Percentiles rank a stretch among this genome's conserved stretches.
Conservation (phyloP, 148 eudicot genomes). For the Diospyros kaki region DNA sequence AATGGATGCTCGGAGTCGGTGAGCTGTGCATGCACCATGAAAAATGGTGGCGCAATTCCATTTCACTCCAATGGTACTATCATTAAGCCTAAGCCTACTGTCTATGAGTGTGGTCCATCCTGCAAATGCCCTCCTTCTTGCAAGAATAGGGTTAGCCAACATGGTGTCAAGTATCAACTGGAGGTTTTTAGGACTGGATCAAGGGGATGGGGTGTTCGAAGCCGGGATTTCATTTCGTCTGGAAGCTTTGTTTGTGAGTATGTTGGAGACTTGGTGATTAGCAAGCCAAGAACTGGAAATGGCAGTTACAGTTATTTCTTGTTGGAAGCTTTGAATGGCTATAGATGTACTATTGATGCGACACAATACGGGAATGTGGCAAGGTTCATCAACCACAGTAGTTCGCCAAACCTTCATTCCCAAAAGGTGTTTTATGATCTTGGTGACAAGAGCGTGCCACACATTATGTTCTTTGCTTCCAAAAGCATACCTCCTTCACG, state of each 20-base stretch:
- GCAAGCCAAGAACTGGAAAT: slow-evolving; percentile 23
- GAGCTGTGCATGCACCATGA: slow-evolving; percentile 23
- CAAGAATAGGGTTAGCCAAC: slow-evolving; percentile 25
- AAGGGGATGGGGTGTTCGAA: slow-evolving; percentile 42
- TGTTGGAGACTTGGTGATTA: slow-evolving; percentile 26
- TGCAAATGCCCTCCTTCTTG: slow-evolving; percentile 30
- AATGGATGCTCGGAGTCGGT: slow-evolving; percentile 24
- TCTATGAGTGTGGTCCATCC: slow-evolving; percentile 41
- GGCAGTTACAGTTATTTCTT: slow-evolving; percentile 33
- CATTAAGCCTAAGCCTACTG: slow-evolving; percentile 9
- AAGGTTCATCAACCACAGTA: slow-evolving; percentile 42
- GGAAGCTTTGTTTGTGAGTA: slow-evolving; percentile 46
- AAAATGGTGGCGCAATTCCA: slow-evolving; percentile 34
- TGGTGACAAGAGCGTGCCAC: slow-evolving; percentile 27
- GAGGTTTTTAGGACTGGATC: slow-evolving; percentile 24
- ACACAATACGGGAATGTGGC: slow-evolving; percentile 26
- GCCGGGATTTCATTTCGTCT: slow-evolving; percentile 21
- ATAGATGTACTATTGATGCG: slow-evolving; percentile 34
- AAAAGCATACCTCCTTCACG: slow-evolving; percentile 20
- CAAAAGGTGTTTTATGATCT: slow-evolving; percentile 38
- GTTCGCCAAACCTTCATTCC: slow-evolving; percentile 33
- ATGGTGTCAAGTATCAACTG: slow-evolving; percentile 12
- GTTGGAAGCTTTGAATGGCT: slow-evolving; percentile 8
- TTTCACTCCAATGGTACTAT: slow-evolving; percentile 24
- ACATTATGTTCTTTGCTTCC: slow-evolving; percentile 32